These are phyloP conservation scores for Candida broadrunensis DNA, from an alignment of 805 yeast species.

Conservation along the genomic window DNA sequence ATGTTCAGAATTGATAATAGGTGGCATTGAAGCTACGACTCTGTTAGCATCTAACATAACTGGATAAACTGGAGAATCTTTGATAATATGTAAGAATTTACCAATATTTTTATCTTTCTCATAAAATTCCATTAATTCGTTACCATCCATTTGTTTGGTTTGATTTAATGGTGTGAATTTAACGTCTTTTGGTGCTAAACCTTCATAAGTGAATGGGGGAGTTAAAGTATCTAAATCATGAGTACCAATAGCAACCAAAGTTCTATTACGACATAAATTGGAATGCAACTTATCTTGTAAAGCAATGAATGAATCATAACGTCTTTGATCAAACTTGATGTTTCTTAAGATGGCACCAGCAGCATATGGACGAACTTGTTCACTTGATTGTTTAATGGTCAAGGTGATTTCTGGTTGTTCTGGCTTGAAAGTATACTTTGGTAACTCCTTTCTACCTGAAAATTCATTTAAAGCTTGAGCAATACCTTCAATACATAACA, in stretches of 20 bases:
- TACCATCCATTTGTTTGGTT: slow-evolving; percentile 66
- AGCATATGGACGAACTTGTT: slow-evolving; percentile 82
- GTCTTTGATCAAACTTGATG: slow-evolving; percentile 74
- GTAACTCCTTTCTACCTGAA: slow-evolving; percentile 65
- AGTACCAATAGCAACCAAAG: slow-evolving; percentile 97
- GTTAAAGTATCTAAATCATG: slow-evolving; percentile 83
- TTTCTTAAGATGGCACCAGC: slow-evolving; percentile 92
- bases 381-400: slow-evolving; percentile 73
- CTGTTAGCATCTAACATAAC: slow-evolving; percentile 77
- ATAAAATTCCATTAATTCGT: slow-evolving; percentile 81
- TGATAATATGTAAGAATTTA: slow-evolving; percentile 82
- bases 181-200: slow-evolving; percentile 72
- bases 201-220: slow-evolving; percentile 87
- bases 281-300: slow-evolving; percentile 95
- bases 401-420: slow-evolving; percentile 60
- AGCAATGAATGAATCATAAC: slow-evolving; percentile 91
- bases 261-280: slow-evolving; percentile 94
- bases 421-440: slow-evolving; percentile 62
- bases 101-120: slow-evolving; percentile 88
- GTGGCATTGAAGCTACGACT: slow-evolving; percentile 89
- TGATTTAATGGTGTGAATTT: slow-evolving; percentile 76
- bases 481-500: slow-evolving; percentile 97
- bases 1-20: slow-evolving; percentile 89
- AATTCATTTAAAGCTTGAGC: slow-evolving; percentile 92
- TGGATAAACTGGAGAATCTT: slow-evolving; percentile 86